A percentile compares a stretch with the other conserved stretches of the same genome.
These are phyloP conservation scores for Stagonosporopsis tanaceti DNA, from an alignment of 2,329 filamentous ascomycete species.

Conservation along the genomic window DNA sequence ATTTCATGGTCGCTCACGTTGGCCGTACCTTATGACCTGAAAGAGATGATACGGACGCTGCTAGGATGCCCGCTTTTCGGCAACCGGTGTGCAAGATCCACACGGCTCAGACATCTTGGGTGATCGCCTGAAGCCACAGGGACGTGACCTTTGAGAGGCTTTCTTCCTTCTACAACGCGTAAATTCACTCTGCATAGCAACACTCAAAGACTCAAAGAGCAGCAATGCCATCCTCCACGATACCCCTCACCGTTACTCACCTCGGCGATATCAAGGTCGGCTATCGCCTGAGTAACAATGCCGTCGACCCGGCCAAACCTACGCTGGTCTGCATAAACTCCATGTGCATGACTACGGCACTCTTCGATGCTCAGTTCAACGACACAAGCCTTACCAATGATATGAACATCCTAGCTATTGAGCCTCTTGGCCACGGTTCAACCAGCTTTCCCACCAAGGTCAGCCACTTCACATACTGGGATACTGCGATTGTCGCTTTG, in stretches of 20 bases:
- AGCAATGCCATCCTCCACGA: slow-evolving; percentile 14
- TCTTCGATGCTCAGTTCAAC: slow-evolving; percentile 45
- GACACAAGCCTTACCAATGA: slow-evolving; percentile 42
- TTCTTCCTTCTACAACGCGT: background rate
- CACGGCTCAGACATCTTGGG: slow-evolving; percentile 9
- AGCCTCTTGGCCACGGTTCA: slow-evolving; percentile 60
- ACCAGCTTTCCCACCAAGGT: slow-evolving; percentile 40
- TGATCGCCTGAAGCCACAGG: slow-evolving; percentile 4
- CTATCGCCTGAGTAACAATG: slow-evolving; percentile 21
- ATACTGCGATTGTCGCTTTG: slow-evolving; percentile 12
- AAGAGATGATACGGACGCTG: background rate
- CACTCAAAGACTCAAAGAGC: background rate
- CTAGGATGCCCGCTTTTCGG: slow-evolving; percentile 16
- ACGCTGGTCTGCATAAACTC: slow-evolving; percentile 23
- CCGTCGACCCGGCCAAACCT: slow-evolving; percentile 14
- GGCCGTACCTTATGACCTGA: background rate
- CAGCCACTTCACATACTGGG: slow-evolving; percentile 21
- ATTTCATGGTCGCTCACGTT: background rate
- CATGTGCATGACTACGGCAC: slow-evolving; percentile 24
- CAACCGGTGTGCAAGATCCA: slow-evolving; percentile 15
- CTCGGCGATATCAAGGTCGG: slow-evolving; percentile 20
- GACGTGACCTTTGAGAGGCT: background rate
- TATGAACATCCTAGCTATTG: slow-evolving; percentile 61
- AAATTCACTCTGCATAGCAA: background rate
- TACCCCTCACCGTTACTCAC: slow-evolving; percentile 18